Base-by-base conservation (phyloP, 331 rosid species). In the Telfairia occidentalis region DNA sequence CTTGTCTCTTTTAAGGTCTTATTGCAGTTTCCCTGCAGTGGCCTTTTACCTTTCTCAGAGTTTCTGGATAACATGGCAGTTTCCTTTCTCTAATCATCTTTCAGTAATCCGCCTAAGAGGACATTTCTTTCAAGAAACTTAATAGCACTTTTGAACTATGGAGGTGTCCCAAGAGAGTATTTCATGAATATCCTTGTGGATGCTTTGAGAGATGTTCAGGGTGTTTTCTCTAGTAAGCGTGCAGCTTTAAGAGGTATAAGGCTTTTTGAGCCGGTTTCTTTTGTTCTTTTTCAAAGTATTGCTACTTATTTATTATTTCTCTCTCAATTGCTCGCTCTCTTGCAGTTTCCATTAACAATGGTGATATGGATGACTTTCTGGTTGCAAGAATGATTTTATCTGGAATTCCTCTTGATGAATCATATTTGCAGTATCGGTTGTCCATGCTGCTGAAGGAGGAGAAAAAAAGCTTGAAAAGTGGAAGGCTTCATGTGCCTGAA, bases 361-460 rank as follows among this genome's bases (percentile, higher is more conserved):
- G 91, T 12, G 85, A 71, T 48, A 78, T 87, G 65, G 96, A 92
- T 75, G 85, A 86, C 23, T 87, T 63, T 55, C 75, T 6, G 37
- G 82, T 78, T 0, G 80, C 87, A 7, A 88, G 75, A 73, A 92
- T 92, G 96, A 85, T 92, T 78, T 83, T 81, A 67, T 81, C 78
- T 40, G 96, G 92, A 40, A 79, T 90, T 78, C 91, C 96, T 74
- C 88, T 90, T 29, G 90, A 92, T 30, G 98, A 92, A 76, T 77
- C 98, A 9, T 84, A 32, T 82, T 77, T 92, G 83, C 89, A 81
- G 66, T 0, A 79, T 78, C 84, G 78, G n/a, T 71, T 92, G 1
- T 80, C 90, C 24, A 29, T 18, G 70, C 82, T 87, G 12, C 54
- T 74, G 48, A 83, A 58, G 52, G 84, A 77, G 73, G 96, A 87